Evolutionary conservation across 1,284 basidiomycete genomes (phyloP), one percentile per base, ranked within the genome.

Genomic region (Ganoderma resinaceum): DNA sequence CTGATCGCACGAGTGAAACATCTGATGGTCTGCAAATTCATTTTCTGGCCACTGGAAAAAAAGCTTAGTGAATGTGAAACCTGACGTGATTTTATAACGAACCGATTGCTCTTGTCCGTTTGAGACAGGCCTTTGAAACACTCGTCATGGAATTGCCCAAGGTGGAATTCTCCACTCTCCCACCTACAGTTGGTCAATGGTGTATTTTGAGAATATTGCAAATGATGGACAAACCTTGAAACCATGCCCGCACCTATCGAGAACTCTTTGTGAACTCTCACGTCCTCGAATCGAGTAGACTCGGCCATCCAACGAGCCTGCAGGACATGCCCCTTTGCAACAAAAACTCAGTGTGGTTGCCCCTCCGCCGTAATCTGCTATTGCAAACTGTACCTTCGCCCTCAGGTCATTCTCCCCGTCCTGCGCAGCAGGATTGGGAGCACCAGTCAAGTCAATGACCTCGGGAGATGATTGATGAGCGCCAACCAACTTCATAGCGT

Each of bases 301-400:
- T 98, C 96, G 63, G 92, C 89, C 87, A 96, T 94, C 94, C 98
- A 98, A 12, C 95, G 89, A 9, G 96, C 96, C 38, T 93, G 91
- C n/a, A 98, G 84, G 31, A 97, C 85, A 66, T 92, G 87, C 3
- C 95, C 95, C 95, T 98, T 76, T 14, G 29, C 68, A 40, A 65
- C 58, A 23, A 29, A 63, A 46, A 38, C 31, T 38, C 16, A 55
- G 20, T 20, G 1, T 33, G 8, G 3, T 58, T 58, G 20, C 55
- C 20, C 35, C 12, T 26, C 40, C 33, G 12, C 20, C 8, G 8
- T 20, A 14, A 1, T 42, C 40, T 40, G 23, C 62, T 12, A 57
- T 67, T 29, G 37, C 11, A 9, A 60, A 46, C 12, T 69, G 38
- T 70, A 91, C 95, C 86, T 97, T 97, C 12, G 93, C 92, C 69